These are phyloP conservation scores for Rhodotorula babjevae DNA, from an alignment of 768 basidiomycete species.

Conservation along the genomic window DNA sequence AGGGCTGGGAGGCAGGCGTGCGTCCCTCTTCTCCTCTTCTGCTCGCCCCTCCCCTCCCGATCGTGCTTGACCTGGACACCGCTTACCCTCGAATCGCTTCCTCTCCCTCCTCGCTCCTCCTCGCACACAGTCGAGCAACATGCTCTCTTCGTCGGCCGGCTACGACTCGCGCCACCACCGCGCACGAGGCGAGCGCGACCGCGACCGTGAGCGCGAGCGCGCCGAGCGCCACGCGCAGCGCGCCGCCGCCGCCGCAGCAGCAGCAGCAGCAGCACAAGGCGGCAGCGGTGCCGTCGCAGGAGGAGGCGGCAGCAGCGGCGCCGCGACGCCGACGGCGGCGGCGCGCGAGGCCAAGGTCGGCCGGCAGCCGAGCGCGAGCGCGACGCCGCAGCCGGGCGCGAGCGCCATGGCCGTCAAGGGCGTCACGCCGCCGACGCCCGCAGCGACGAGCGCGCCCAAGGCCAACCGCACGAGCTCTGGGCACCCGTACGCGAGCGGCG, in stretches of 20 bases:
- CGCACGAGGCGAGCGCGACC: constrained; percentile 37
- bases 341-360: constrained; percentile 60
- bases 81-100: too few relatives aligned
- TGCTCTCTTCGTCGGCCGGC: constrained; percentile 27
- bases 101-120: background rate
- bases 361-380: constrained; percentile 45
- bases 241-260: constrained; percentile 38
- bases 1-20: constrained; percentile 77
- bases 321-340: constrained; percentile 52
- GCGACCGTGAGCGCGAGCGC: constrained; percentile 44
- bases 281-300: background rate
- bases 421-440: constrained; percentile 1
- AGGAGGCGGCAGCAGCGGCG: constrained; percentile 1
- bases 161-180: constrained; percentile 43
- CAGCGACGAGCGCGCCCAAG: background rate
- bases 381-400: constrained; percentile 27
- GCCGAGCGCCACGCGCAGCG: constrained; percentile 42
- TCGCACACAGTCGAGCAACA: background rate
- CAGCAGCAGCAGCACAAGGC: constrained; percentile 27
- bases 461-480: background rate
- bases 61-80: background rate
- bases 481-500: constrained; percentile 34
- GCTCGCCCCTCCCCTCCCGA: background rate
- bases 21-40: background rate
- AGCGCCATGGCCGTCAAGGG: constrained; percentile 37